Evolutionary conservation across 345 rosid species (phyloP), one percentile per base, ranked within the genome.

Genomic region (Eucalyptus microcorys): DNA sequence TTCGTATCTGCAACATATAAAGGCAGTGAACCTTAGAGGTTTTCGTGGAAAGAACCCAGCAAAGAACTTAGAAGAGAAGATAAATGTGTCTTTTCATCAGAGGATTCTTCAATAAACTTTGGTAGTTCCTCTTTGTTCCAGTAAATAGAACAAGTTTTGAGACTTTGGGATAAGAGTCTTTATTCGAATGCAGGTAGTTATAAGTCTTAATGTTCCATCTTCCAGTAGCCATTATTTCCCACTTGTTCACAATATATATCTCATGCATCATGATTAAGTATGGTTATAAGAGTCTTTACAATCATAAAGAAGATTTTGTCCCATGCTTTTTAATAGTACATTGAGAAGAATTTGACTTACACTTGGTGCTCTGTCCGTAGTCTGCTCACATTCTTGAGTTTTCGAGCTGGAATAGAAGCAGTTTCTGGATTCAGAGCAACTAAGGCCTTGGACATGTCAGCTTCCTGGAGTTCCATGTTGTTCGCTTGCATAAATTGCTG

Each of bases 361-460:
- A 96, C 99, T 92, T 93, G 96, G 89, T 97, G 99, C 93, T 97
- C 99, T 88, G 99, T 97, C 85, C 99, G 94, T 89, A 97, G 93
- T 86, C 96, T 94, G 90, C 96, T 94, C 68, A 96, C 92, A 89
- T 94, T 95, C 94, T 97, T 97, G 89, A 97, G 92, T 92, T 95
- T 96, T 45, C 95, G 95, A 50, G 94, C 89, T 68, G 99, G 99
- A 86, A 96, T 92, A 53, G 94, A 93, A 87, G 99, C 93, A 81
- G 91, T 93, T 83, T 94, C 88, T 45, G 96, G 91, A 93, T 91
- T 89, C 93, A 97, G 92, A 95, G 98, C 95, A 88, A 97, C 98
- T 89, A 97, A 94, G 76, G 99, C 99, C 91, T 92, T 93, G 84
- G 98, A 95, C 93, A 96, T 92, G 92, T 94, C 98, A 87, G 91